These are phyloP conservation scores for Kandelia obovata DNA, from an alignment of 345 rosid species.

Conservation along the genomic window DNA sequence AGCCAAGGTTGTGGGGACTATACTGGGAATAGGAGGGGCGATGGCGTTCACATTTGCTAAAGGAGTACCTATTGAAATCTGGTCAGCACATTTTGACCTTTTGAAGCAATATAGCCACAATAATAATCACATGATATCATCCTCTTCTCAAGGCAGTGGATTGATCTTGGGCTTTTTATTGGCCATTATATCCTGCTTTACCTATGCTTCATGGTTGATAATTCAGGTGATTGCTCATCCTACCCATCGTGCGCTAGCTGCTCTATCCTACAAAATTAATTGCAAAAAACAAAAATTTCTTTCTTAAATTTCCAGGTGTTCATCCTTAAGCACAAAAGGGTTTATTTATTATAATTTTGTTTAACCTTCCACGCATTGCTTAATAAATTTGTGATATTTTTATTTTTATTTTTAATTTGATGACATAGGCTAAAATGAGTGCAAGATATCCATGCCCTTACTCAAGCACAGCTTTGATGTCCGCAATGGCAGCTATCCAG, in stretches of 20 bases:
- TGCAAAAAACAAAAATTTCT: too few relatives aligned
- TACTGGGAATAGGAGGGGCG: conserved; percentile 51
- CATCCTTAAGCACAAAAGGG: too few relatives aligned
- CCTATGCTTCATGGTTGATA: conserved; percentile 37
- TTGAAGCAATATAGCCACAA: conserved; percentile 11
- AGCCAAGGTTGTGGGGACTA: conserved; percentile 53
- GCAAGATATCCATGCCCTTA: conserved; percentile 41
- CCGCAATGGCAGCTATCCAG: conserved; percentile 44
- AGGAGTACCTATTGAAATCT: conserved; percentile 32
- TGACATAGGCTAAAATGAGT: conserved; percentile 42
- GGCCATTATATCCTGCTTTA: conserved; percentile 29
- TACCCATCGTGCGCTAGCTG: too few relatives aligned
- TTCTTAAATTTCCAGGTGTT: too few relatives aligned
- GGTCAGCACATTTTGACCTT: conserved; percentile 37
- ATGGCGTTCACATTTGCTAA: conserved; percentile 56
- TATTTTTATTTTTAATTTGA: background rate
- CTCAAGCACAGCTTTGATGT: conserved; percentile 47
- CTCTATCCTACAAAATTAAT: too few relatives aligned
- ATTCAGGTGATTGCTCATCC: conserved; percentile 31
- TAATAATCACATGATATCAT: background rate
- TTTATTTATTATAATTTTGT: too few relatives aligned
- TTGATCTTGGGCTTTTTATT: conserved; percentile 27
- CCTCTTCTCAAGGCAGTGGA: conserved; percentile 9
- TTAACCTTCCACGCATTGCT: background rate
- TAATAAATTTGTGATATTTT: background rate